Evolutionary conservation across 768 basidiomycete species (phyloP), one percentile per base, ranked within the genome.

Genomic region (Tephrocybe rancida): DNA sequence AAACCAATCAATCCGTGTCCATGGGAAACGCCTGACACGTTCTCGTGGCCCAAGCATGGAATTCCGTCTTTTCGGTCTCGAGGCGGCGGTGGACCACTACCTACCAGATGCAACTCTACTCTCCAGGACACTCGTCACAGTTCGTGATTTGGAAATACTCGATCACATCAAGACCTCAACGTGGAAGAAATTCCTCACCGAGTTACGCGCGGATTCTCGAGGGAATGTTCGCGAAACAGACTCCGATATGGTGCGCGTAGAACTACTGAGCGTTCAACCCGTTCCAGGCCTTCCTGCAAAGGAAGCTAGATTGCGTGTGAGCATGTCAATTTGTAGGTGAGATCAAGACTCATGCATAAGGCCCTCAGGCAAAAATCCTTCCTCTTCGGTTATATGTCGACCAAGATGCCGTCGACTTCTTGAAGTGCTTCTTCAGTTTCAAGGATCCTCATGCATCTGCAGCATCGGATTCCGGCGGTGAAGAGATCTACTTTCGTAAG

Each of bases 151-250:
- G 18, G 93, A 97, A 69, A 97, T 98, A 54, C 73, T 98, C 46
- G 97, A 99, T 68, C 95, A 97, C 65, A 94, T 99, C 77, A 95
- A 92, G 75, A 95, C 95, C 0, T 98, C 95, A 8, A 98, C 97
- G 0, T 99, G 97, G 97, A 90, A 87, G 73, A 98, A 96, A 68
- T 98, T 99, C 68, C 73, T 99, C 54, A 95, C 94, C 3, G 84
- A 85, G 49, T 77, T 97, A 65, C 83, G 88, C 34, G 80, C 88
- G 6, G 94, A 96, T 71, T 86, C 90, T 14, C 83, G 83, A 50
- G 96, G 96, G 0, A 92, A 95, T 64, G 73, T 95, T 11, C 82
- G 95, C 29, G 94, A 97, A 72, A 94, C 91, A 4, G 92, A 84
- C 44, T 95, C 94, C 5, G 84, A 91, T 62, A 98, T 99, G 96